phyloP scores from a whole-genome alignment of 1,284 basidiomycete species.

The Leccinum pseudoinsigne region DNA sequence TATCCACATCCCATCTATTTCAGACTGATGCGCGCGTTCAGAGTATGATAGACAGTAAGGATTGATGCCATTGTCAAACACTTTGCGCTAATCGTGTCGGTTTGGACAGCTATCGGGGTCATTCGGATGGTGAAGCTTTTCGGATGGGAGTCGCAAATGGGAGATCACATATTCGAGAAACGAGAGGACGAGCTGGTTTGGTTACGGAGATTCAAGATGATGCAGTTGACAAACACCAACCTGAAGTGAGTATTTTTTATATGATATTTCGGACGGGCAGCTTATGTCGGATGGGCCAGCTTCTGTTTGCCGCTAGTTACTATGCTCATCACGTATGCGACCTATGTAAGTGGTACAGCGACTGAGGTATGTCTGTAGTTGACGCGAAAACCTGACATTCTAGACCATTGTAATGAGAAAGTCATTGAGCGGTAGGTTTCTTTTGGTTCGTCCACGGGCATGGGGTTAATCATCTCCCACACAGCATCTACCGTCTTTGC shows the following conservation, averaged over 20 bases:
- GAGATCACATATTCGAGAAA: background rate
- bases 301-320: background rate
- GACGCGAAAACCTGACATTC: background rate
- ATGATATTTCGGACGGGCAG: background rate
- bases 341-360: background rate
- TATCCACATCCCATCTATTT: background rate
- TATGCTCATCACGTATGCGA: constrained; percentile 1
- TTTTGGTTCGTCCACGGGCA: background rate
- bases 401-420: background rate
- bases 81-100: background rate
- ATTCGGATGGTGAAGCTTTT: constrained; percentile 5
- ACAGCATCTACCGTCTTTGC: constrained; percentile 4
- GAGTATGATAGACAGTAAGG: background rate
- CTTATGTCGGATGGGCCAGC: background rate
- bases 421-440: background rate
- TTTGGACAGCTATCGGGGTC: background rate
- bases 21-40: background rate
- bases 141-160: constrained; percentile 1
- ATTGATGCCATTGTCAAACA: background rate
- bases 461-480: background rate
- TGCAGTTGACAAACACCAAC: constrained; percentile 1
- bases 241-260: background rate
- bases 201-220: background rate
- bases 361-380: too few relatives aligned
- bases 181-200: constrained; percentile 2